Evolutionary conservation across 192 early-diverging fungal genomes (phyloP).

Genomic region (Funneliformis geosporum): DNA sequence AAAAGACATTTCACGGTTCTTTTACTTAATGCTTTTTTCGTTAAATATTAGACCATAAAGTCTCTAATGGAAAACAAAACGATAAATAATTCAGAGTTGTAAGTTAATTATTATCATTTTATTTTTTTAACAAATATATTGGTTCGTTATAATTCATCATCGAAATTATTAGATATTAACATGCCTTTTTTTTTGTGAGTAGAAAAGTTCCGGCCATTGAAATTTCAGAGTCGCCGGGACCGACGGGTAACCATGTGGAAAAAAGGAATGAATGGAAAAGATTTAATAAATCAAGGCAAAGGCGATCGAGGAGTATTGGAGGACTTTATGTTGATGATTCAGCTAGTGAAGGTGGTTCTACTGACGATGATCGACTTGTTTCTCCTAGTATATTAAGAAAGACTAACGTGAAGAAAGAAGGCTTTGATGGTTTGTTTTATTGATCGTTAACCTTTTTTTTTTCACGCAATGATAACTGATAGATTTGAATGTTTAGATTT

Average conservation of each 20-base stretch:
- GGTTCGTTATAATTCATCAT: background rate
- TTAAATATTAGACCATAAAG: background rate
- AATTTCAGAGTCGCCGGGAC: constrained; percentile 17
- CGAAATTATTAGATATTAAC: background rate
- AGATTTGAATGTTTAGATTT: constrained; percentile 39
- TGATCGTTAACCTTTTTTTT: background rate
- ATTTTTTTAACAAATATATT: background rate
- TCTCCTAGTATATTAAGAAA: constrained; percentile 22
- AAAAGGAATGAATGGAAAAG: background rate
- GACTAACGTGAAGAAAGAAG: constrained; percentile 29
- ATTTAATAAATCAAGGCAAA: background rate
- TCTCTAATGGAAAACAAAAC: background rate
- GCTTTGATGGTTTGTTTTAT: constrained; percentile 33
- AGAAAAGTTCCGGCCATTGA: constrained; percentile 15
- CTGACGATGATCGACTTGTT: constrained; percentile 24
- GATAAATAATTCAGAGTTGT: background rate
- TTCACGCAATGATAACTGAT: background rate
- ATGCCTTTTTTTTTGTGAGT: background rate
- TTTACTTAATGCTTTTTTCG: too few relatives aligned
- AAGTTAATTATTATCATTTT: background rate
- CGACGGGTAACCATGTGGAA: background rate
- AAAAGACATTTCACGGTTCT: too few relatives aligned
- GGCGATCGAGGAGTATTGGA: constrained; percentile 21
- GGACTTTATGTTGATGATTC: constrained; percentile 22
- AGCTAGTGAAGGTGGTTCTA: constrained; percentile 20